These are phyloP conservation scores for Akanthomyces uredinophilus DNA, from an alignment of 2,329 filamentous ascomycete species.

Conservation along the genomic window DNA sequence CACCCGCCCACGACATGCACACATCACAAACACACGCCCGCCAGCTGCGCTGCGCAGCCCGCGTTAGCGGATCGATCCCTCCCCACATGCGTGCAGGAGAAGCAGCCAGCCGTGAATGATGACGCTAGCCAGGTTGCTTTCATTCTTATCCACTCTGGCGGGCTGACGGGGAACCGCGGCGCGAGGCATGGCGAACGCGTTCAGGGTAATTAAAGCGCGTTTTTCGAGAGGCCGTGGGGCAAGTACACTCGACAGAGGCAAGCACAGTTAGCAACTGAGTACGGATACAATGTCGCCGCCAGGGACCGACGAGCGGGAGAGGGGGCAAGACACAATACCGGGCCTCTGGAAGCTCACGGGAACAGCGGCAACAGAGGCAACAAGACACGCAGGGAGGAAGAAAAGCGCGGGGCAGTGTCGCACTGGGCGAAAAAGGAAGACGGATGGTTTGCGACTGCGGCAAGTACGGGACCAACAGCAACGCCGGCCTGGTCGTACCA, in stretches of 20 bases:
- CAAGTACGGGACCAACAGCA: background rate
- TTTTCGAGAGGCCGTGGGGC: background rate
- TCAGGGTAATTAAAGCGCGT: background rate
- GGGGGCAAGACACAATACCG: background rate
- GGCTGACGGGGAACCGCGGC: background rate
- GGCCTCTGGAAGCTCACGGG: background rate
- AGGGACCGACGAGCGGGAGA: background rate
- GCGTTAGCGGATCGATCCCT: constrained; percentile 12
- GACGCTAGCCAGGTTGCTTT: background rate
- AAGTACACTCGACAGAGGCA: background rate
- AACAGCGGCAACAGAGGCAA: background rate
- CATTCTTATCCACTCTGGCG: background rate
- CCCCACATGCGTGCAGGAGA: constrained; percentile 1
- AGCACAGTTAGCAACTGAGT: too few species aligned
- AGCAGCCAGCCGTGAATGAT: background rate
- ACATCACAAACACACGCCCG: background rate
- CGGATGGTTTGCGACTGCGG: background rate
- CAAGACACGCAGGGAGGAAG: background rate
- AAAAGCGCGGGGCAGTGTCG: background rate
- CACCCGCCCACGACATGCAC: background rate
- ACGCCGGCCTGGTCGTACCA: background rate
- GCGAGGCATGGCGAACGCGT: background rate
- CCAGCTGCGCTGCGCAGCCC: background rate
- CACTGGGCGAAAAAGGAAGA: background rate
- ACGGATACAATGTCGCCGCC: background rate